phyloP scores from a whole-genome alignment of 2,329 filamentous ascomycete species.

The Ceratocystis cacaofunesta region DNA sequence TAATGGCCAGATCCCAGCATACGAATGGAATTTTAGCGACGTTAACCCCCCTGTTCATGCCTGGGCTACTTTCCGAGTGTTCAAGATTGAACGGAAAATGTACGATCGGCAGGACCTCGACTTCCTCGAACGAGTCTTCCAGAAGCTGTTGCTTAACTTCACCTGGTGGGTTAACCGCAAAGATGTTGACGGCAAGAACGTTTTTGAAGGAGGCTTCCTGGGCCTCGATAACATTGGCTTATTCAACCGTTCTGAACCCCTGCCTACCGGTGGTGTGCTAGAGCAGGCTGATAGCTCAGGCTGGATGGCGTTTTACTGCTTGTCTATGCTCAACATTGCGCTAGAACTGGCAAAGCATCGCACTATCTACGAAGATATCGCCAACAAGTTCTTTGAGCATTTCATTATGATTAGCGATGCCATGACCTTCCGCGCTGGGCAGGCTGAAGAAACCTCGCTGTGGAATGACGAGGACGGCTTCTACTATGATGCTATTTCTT shows the following conservation, averaged over 20 bases:
- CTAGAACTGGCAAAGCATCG: slow-evolving; percentile 91
- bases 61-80: slow-evolving; percentile 87
- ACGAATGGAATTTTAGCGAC: slow-evolving; percentile 95
- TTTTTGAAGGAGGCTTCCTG: slow-evolving; percentile 92
- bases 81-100: slow-evolving; percentile 97
- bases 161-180: slow-evolving; percentile 99
- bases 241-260: slow-evolving; percentile 89
- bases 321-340: slow-evolving; percentile 94
- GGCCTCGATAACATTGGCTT: slow-evolving; percentile 94
- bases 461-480: slow-evolving; percentile 97
- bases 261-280: slow-evolving; percentile 82
- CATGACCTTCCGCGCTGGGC: slow-evolving; percentile 68
- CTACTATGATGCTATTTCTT: slow-evolving; percentile 97
- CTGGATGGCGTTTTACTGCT: slow-evolving; percentile 97
- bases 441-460: slow-evolving; percentile 61
- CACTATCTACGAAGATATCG: slow-evolving; percentile 89
- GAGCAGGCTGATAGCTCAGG: slow-evolving; percentile 96
- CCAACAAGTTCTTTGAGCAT: slow-evolving; percentile 97
- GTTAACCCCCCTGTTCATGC: slow-evolving; percentile 95
- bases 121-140: slow-evolving; percentile 90
- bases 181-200: slow-evolving; percentile 85
- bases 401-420: slow-evolving; percentile 97
- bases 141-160: slow-evolving; percentile 89
- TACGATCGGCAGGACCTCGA: slow-evolving; percentile 90
- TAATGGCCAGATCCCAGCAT: slow-evolving; percentile 85